A percentile compares a stretch with the other conserved stretches of the same genome.
Conservation (phyloP, 164 flowering plant genomes). For the Dillenia suffruticosa region DNA sequence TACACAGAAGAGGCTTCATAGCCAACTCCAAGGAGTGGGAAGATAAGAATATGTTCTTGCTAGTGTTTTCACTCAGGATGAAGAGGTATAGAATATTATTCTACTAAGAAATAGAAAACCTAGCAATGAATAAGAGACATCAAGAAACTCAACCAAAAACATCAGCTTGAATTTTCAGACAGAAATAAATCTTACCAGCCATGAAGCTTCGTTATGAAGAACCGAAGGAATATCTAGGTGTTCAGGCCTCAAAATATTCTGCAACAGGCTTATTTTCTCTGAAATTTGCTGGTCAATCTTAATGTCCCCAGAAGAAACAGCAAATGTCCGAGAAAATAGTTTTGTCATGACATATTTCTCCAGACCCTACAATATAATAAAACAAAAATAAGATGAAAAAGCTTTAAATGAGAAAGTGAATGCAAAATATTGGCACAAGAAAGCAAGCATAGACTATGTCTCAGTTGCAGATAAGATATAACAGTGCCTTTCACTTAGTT, state of each 20-base stretch:
- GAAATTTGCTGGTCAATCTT: constrained; percentile 32
- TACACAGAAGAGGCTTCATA: too few relatives aligned
- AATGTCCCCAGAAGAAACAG: constrained; percentile 36
- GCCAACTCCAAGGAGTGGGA: too few relatives aligned
- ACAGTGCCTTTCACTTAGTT: too few relatives aligned
- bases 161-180: background rate
- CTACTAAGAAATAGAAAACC: too few relatives aligned
- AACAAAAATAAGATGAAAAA: constrained; percentile 1
- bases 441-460: too few relatives aligned
- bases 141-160: too few relatives aligned
- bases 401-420: background rate
- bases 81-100: too few relatives aligned
- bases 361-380: constrained; percentile 31
- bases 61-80: too few relatives aligned
- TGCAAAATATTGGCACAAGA: background rate
- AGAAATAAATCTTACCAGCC: constrained; percentile 37
- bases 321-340: constrained; percentile 40
- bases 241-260: constrained; percentile 45
- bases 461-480: too few relatives aligned
- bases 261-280: constrained; percentile 36
- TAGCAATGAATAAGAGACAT: too few relatives aligned
- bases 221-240: constrained; percentile 45
- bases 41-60: too few relatives aligned
- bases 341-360: constrained; percentile 63
- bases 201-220: constrained; percentile 43